phyloP scores from a whole-genome alignment of 164 flowering plant genomes.

The Vitis riparia region DNA sequence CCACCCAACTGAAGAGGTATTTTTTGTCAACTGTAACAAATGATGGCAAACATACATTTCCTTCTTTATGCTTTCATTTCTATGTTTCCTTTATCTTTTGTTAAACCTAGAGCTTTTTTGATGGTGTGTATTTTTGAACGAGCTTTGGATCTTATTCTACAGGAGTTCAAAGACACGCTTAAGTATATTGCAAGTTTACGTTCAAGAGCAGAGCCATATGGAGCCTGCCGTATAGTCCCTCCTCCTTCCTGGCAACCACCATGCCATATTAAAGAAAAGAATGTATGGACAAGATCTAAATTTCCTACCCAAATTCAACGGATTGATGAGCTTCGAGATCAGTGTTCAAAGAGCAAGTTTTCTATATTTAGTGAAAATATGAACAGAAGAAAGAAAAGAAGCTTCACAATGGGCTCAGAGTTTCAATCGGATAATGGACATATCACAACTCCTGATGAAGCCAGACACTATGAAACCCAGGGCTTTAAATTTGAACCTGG shows the following conservation, averaged over 20 bases:
- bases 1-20: constrained; percentile 57
- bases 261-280: constrained; percentile 30
- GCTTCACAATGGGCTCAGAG: constrained; percentile 11
- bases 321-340: constrained; percentile 38
- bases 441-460: constrained; percentile 12
- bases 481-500: constrained; percentile 29
- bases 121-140: neutral
- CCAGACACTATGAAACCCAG: constrained; percentile 3
- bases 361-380: constrained; percentile 6
- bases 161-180: constrained; percentile 58
- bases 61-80: neutral
- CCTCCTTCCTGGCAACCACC: constrained; percentile 65
- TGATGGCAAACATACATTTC: constrained; percentile 1
- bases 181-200: constrained; percentile 53
- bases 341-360: constrained; percentile 8
- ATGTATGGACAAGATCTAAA: constrained; percentile 30
- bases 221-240: constrained; percentile 69
- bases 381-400: constrained; percentile 27
- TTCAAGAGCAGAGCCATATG: constrained; percentile 46
- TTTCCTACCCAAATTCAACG: constrained; percentile 43
- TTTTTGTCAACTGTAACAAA: neutral
- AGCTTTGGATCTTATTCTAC: constrained; percentile 4
- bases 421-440: constrained; percentile 12
- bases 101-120: neutral
- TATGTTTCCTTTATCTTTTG: neutral